Evolutionary conservation across 768 basidiomycete genomes (phyloP).

Genomic region (Xerocomellus dryophilus): DNA sequence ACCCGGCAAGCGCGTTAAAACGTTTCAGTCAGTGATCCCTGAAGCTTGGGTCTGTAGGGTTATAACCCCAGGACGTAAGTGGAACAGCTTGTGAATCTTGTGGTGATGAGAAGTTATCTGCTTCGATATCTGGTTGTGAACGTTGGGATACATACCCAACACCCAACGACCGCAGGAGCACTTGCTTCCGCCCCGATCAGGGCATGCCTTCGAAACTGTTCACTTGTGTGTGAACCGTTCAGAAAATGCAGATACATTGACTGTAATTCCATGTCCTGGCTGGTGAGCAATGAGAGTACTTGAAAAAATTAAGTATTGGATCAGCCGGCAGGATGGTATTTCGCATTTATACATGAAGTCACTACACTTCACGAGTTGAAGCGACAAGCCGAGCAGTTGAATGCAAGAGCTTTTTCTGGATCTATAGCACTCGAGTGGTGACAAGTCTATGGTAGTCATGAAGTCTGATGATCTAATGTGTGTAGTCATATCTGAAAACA

Average conservation of each 20-base stretch:
- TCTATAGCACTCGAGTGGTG: background rate
- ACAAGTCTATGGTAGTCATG: background rate
- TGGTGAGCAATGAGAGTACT: background rate
- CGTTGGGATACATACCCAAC: no score
- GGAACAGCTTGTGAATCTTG: no score
- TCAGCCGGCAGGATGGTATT: constrained; percentile 6
- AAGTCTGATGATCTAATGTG: constrained; percentile 32
- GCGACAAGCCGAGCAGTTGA: constrained; percentile 11
- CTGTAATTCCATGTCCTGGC: background rate
- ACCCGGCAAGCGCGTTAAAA: background rate
- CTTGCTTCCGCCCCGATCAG: no score
- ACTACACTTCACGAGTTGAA: constrained; percentile 14
- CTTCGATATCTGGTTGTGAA: no score
- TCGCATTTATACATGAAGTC: background rate
- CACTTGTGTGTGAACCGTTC: background rate
- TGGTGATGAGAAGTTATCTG: no score
- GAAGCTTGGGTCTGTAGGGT: background rate
- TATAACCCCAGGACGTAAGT: no score
- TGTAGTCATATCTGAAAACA: constrained; percentile 48
- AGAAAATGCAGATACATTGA: background rate
- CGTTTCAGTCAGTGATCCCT: background rate
- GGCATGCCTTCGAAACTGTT: background rate
- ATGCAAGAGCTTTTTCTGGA: background rate
- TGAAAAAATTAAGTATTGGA: background rate
- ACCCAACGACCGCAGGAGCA: no score